Conservation (phyloP, 2,329 filamentous ascomycete genomes). For the Pseudopyricularia javanii region DNA sequence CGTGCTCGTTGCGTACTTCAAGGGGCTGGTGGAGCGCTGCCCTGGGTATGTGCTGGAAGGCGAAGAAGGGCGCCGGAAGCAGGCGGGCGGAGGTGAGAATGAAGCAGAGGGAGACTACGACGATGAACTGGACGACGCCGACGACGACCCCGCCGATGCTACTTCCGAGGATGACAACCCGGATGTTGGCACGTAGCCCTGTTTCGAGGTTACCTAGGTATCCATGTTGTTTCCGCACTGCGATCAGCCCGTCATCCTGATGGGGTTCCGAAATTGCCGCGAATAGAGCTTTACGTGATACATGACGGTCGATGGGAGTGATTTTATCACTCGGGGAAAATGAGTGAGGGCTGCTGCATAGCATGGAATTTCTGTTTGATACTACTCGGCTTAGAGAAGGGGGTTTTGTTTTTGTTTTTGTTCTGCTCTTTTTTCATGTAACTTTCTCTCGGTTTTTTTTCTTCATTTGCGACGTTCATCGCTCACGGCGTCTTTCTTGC, state of each 20-base stretch:
- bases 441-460: background rate
- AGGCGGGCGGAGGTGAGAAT: slow-evolving; percentile 14
- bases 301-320: background rate
- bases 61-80: slow-evolving; percentile 14
- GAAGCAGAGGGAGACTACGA: slow-evolving; percentile 20
- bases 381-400: background rate
- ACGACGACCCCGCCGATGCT: slow-evolving; percentile 13
- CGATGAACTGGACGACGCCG: slow-evolving; percentile 16
- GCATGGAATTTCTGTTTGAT: background rate
- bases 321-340: background rate
- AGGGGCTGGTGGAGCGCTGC: slow-evolving; percentile 62
- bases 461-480: background rate
- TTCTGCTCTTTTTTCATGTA: background rate
- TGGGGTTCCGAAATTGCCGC: background rate
- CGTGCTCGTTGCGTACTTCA: slow-evolving; percentile 85
- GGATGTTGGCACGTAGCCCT: background rate
- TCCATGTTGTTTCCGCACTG: background rate
- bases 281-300: background rate
- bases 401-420: background rate
- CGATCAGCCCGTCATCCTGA: background rate
- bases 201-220: background rate
- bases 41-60: slow-evolving; percentile 41
- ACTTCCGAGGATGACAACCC: background rate
- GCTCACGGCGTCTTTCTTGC: background rate
- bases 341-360: background rate